phyloP scores from a whole-genome alignment of 2,329 filamentous ascomycete species.

The Penicillium fuscoglaucum region DNA sequence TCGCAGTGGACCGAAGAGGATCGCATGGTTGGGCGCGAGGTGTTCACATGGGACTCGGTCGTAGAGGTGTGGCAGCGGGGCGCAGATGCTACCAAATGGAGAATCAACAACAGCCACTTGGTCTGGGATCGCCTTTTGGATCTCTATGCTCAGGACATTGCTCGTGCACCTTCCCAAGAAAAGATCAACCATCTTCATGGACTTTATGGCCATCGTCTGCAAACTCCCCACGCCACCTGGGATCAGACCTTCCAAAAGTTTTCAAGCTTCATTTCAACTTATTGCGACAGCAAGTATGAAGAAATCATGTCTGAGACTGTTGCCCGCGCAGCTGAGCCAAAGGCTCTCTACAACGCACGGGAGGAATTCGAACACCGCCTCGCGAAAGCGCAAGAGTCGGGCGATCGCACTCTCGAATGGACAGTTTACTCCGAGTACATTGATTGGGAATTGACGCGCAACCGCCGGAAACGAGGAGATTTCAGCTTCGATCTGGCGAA shows the following conservation, averaged over 20 bases:
- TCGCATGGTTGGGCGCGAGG: constrained; percentile 56
- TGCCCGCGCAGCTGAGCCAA: constrained; percentile 53
- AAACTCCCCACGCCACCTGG: constrained; percentile 61
- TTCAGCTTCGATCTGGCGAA: constrained; percentile 57
- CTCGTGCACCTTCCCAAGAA: constrained; percentile 48
- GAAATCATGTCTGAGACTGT: constrained; percentile 58
- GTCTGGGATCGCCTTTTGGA: constrained; percentile 64
- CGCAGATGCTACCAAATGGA: constrained; percentile 58
- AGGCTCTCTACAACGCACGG: constrained; percentile 54
- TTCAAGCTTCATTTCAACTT: constrained; percentile 60
- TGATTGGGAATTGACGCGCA: constrained; percentile 74
- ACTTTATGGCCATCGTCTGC: constrained; percentile 56
- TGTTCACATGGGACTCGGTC: constrained; percentile 59
- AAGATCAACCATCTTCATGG: constrained; percentile 52
- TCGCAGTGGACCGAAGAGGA: constrained; percentile 57
- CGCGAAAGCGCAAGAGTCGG: constrained; percentile 52
- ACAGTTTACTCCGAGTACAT: constrained; percentile 67
- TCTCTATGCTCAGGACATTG: constrained; percentile 55
- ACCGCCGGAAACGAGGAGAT: constrained; percentile 53
- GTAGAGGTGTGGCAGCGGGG: constrained; percentile 58
- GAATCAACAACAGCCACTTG: constrained; percentile 60
- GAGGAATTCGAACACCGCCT: constrained; percentile 57
- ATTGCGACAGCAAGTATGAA: constrained; percentile 57
- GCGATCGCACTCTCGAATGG: constrained; percentile 56
- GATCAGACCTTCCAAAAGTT: constrained; percentile 60